These are phyloP conservation scores for Pueraria montana DNA, from an alignment of 306 rosid species.

Conservation along the genomic window DNA sequence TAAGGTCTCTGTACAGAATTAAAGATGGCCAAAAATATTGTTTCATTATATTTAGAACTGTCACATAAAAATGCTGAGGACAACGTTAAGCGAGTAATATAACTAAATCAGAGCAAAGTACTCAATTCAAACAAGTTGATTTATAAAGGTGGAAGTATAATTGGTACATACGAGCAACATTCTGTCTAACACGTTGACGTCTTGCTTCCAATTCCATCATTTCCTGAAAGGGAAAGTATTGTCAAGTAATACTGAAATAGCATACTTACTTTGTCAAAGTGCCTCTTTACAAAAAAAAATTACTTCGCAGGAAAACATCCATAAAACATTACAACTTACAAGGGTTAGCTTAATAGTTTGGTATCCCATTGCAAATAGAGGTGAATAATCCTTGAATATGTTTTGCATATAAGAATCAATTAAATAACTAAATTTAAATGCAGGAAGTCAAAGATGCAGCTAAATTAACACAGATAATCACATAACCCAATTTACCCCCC, in stretches of 20 bases:
- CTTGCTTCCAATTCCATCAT: conserved; percentile 81
- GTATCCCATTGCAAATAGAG: conserved; percentile 19
- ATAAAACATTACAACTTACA: not conserved
- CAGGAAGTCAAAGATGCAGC: conserved; percentile 26
- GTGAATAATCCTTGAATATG: not conserved
- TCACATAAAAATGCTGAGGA: conserved; percentile 24
- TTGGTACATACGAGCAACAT: conserved; percentile 86
- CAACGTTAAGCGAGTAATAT: not conserved
- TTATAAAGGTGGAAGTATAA: conserved; percentile 29
- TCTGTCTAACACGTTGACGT: conserved; percentile 82
- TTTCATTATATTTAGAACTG: conserved; percentile 35
- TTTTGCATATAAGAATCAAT: not conserved
- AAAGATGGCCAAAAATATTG: conserved; percentile 20
- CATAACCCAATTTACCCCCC: conserved; percentile 13
- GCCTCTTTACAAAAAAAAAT: conserved; percentile 5
- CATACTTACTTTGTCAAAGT: not conserved
- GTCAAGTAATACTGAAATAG: conserved; percentile 36
- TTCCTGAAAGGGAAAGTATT: conserved; percentile 68
- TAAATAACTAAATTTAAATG: conserved; percentile 13
- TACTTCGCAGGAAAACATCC: conserved; percentile 25
- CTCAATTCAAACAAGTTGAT: conserved; percentile 42
- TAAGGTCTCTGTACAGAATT: conserved; percentile 44
- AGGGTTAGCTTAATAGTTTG: conserved; percentile 14
- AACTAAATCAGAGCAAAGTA: conserved; percentile 36
- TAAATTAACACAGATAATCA: conserved; percentile 19